These are phyloP conservation scores for Fragilaria radians DNA, from an alignment of 108 stramenopile genomes.

Conservation along the genomic window DNA sequence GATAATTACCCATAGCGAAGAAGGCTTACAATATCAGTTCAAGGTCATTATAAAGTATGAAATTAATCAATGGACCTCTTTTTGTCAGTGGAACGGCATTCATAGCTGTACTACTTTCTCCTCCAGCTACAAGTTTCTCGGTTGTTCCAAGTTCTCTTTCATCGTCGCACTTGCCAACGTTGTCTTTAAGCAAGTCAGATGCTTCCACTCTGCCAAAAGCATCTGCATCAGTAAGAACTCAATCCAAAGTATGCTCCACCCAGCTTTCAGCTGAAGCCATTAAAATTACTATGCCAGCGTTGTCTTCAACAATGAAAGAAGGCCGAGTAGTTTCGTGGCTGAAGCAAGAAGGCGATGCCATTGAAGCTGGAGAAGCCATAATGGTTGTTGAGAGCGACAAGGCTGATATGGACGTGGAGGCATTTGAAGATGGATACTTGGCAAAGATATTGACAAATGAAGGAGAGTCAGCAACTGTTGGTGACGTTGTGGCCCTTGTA, in stretches of 20 bases:
- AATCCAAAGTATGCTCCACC: constrained; percentile 21
- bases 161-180: neutral
- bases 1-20: too few relatives aligned
- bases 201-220: constrained; percentile 11
- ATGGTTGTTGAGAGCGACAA: constrained; percentile 92
- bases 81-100: constrained; percentile 1
- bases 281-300: constrained; percentile 92
- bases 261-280: constrained; percentile 51
- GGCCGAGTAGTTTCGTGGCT: constrained; percentile 94
- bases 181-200: constrained; percentile 4
- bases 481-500: constrained; percentile 76
- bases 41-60: constrained; percentile 5
- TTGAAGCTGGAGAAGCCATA: constrained; percentile 83
- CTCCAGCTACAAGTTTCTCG: constrained; percentile 11
- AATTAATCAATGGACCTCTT: constrained; percentile 1
- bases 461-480: constrained; percentile 76
- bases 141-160: constrained; percentile 8
- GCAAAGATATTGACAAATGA: constrained; percentile 82
- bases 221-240: constrained; percentile 8
- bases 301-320: constrained; percentile 97
- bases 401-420: constrained; percentile 88
- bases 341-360: constrained; percentile 88
- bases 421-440: constrained; percentile 85
- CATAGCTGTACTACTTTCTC: neutral
- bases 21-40: neutral